A percentile compares a stretch with the other conserved stretches of the same genome.
Conservation (phyloP, 1,139 yeast genomes). For the Protomyces lactucae-debilis region DNA sequence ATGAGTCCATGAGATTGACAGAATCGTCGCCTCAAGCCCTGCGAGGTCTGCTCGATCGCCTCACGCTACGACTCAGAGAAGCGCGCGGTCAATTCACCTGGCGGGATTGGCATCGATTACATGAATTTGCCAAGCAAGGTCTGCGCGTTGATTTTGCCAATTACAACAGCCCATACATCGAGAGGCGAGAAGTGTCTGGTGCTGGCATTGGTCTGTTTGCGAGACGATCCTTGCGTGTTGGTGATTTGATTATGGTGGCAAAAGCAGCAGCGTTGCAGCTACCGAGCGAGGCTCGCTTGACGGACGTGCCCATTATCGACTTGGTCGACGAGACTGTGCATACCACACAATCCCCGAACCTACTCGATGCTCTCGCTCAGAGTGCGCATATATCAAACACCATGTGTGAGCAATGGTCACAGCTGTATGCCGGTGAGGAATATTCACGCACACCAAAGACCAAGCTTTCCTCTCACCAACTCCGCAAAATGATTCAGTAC, state of each 20-base stretch:
- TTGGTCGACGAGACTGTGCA: neutral
- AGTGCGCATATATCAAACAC: neutral
- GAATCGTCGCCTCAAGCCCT: neutral
- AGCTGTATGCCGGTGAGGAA: conserved; percentile 11
- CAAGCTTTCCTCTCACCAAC: neutral
- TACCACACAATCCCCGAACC: neutral
- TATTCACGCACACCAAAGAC: neutral
- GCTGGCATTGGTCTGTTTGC: conserved; percentile 16
- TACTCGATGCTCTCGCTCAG: neutral
- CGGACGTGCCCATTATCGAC: conserved; percentile 2
- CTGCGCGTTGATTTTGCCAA: neutral
- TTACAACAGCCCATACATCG: neutral
- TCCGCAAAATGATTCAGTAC: conserved; percentile 16
- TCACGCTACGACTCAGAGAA: neutral
- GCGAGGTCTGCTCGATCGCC: neutral
- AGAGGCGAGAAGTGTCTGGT: neutral
- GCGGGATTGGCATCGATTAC: neutral
- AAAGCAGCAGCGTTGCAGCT: conserved; percentile 6
- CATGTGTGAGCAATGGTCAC: neutral
- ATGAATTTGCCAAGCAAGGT: neutral
- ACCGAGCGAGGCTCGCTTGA: conserved; percentile 1
- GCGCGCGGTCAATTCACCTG: neutral
- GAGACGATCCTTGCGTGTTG: neutral
- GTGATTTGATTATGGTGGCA: conserved; percentile 10
- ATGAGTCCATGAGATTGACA: neutral